Percentiles rank a stretch among this genome's conserved stretches.
Conservation (phyloP, 768 basidiomycete species). For the Calocera cornea region DNA sequence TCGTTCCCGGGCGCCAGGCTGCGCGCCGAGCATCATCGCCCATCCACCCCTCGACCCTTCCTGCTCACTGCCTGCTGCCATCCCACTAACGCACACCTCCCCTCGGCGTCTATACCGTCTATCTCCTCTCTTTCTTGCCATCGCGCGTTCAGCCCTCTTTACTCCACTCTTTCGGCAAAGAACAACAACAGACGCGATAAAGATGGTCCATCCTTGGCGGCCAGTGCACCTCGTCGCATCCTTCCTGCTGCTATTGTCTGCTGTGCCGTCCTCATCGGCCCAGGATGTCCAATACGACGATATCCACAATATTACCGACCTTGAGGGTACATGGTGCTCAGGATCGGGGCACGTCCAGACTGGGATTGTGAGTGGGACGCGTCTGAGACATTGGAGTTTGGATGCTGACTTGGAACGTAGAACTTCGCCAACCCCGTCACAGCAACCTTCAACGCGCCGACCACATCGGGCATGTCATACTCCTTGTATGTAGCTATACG, state of each 20-base stretch:
- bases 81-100: background rate
- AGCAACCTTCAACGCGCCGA: slow-evolving; percentile 68
- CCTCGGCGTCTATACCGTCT: background rate
- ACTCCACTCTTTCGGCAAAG: background rate
- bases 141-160: background rate
- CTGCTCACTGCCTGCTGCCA: background rate
- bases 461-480: slow-evolving; percentile 71
- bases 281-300: slow-evolving; percentile 12
- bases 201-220: background rate
- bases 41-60: background rate
- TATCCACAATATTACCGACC: slow-evolving; percentile 45
- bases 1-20: background rate
- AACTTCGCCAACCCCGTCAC: slow-evolving; percentile 76
- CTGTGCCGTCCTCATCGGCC: background rate
- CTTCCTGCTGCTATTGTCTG: background rate
- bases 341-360: slow-evolving; percentile 65
- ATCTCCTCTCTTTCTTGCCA: background rate
- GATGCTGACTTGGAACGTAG: slow-evolving; percentile 28
- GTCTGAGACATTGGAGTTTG: background rate
- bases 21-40: background rate
- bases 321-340: slow-evolving; percentile 77
- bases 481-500: slow-evolving; percentile 55
- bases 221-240: background rate
- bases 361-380: slow-evolving; percentile 51
- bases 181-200: background rate